Conservation (phyloP, 768 basidiomycete species). For the Hebeloma cylindrosporum region DNA sequence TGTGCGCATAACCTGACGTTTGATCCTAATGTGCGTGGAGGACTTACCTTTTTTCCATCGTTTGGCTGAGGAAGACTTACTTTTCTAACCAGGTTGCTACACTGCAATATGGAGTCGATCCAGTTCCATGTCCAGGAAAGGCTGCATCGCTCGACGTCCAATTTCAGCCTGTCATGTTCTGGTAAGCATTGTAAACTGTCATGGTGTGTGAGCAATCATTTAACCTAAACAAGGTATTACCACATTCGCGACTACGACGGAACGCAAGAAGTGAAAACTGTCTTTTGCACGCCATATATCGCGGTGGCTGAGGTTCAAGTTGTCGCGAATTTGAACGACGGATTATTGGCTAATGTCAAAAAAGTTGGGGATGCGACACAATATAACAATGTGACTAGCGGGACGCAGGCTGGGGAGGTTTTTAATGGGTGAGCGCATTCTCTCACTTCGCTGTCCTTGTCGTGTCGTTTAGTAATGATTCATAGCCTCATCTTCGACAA, state of each 20-base stretch:
- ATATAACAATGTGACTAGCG: slow-evolving; percentile 52
- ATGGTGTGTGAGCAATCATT: neutral
- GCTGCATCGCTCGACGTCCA: slow-evolving; percentile 30
- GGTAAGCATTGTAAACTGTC: slow-evolving; percentile 37
- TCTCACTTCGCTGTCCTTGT: neutral
- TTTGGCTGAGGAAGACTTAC: neutral
- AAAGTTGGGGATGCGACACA: slow-evolving; percentile 25
- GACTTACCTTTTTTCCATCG: neutral
- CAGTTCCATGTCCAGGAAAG: slow-evolving; percentile 35
- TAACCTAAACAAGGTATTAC: slow-evolving; percentile 36
- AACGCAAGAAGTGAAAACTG: slow-evolving; percentile 41
- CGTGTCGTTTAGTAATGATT: neutral
- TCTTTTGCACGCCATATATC: slow-evolving; percentile 61
- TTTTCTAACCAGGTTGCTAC: slow-evolving; percentile 32
- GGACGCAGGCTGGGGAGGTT: slow-evolving; percentile 42
- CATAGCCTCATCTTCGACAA: slow-evolving; percentile 44
- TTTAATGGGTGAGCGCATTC: slow-evolving; percentile 55
- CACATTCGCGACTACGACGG: slow-evolving; percentile 29
- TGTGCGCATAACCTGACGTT: slow-evolving; percentile 43
- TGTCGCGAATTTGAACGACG: slow-evolving; percentile 43
- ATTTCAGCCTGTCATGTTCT: slow-evolving; percentile 64
- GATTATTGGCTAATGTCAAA: slow-evolving; percentile 39
- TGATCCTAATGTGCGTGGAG: slow-evolving; percentile 31
- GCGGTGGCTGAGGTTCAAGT: slow-evolving; percentile 42
- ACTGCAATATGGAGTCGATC: slow-evolving; percentile 51